Evolutionary conservation across 495 filamentous ascomycete genomes (phyloP), one percentile per base, ranked within the genome.

Genomic region (Neurospora sp.): DNA sequence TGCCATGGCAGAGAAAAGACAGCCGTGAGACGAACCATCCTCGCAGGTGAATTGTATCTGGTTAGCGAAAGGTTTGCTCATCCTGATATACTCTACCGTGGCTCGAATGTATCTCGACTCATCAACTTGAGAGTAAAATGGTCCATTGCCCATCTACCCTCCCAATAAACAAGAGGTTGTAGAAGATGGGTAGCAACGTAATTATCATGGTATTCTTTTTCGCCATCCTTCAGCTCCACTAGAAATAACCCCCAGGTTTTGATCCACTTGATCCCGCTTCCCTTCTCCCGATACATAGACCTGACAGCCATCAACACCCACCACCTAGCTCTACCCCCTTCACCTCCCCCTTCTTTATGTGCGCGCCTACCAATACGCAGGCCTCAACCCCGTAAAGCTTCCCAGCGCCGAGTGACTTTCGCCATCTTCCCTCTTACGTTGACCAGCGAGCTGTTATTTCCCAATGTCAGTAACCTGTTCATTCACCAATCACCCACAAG

Each of bases 391-490:
- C 3, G 90, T 85, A 77, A 94, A 87, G 74, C 84, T 85, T 35
- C 88, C 84, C 78, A 90, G 81, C 68, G 87, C 83, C 46, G 85
- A 81, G 75, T 89, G 85, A 75, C 89, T 85, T 69, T 85, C 83
- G 48, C 83, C 79, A 71, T 93, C 91, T 61, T 94, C 91, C 75
- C 89, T 90, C 79, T 92, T 93, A 78, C 92, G 85, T 79, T 94
- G 92, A 40, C 92, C 92, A 18, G 91, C 86, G 77, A 94, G 83
- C 86, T 89, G 73, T 71, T 9, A 8, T 41, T 40, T 4, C 11
- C 59, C 40, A 10, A 20, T 35, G 12, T 39, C 20, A 72, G 42
- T 5, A 35, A 37, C 3, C 9, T 14, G 10, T 12, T 22, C 59
- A 10, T 70, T 66, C 69, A 31, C 42, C n/a, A 31, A 27, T 46